Evolutionary conservation across 139 green algal genomes (phyloP).

Genomic region (Chlorella sp.): DNA sequence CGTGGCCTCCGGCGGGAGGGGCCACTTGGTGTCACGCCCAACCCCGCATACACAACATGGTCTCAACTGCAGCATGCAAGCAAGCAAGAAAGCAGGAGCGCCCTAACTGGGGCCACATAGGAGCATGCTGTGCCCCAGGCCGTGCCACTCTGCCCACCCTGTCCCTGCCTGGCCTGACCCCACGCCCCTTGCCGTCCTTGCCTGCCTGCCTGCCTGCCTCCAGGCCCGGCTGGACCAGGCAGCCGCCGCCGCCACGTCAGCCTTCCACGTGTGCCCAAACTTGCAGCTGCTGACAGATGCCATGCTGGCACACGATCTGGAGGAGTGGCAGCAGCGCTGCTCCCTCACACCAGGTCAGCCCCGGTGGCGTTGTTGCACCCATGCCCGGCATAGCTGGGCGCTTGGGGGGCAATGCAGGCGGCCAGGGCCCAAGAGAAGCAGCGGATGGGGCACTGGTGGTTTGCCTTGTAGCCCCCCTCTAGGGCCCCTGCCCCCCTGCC

Average conservation of each 20-base stretch:
- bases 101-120: too few relatives aligned
- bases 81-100: neutral
- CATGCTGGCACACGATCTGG: conserved; percentile 66
- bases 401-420: neutral
- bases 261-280: conserved; percentile 86
- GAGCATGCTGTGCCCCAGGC: too few relatives aligned
- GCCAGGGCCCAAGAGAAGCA: too few relatives aligned
- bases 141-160: too few relatives aligned
- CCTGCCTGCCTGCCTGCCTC: neutral
- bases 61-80: too few relatives aligned
- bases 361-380: too few relatives aligned
- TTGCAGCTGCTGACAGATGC: conserved; percentile 72
- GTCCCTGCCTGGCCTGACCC: too few relatives aligned
- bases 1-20: too few relatives aligned
- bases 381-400: neutral
- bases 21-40: too few relatives aligned
- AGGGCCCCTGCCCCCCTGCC: neutral
- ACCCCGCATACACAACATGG: too few relatives aligned
- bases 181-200: neutral
- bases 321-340: conserved; percentile 63
- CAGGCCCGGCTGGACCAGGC: conserved; percentile 67
- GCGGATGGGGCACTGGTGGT: neutral
- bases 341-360: conserved; percentile 55
- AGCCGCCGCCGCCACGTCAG: conserved; percentile 61
- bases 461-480: neutral